Base-by-base conservation (phyloP, 1,284 basidiomycete species). In the Nidula niveotomentosa region DNA sequence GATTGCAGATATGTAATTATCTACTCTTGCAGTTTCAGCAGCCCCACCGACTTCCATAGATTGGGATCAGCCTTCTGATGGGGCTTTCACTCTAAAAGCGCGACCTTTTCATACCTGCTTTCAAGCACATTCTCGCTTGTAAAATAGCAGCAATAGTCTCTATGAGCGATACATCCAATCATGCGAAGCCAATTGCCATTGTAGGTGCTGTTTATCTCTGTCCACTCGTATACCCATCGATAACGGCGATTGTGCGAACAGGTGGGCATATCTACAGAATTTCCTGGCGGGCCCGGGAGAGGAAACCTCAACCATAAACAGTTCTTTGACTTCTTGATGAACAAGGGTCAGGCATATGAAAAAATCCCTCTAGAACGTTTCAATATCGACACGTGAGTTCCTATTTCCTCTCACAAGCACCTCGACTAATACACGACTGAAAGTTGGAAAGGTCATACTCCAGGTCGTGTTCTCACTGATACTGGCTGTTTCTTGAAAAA, bases 401-500 rank as follows among this genome's bases (percentile, higher is more conserved):
- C 6, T 10, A 7, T 17, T 41, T 41, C 39, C 17, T 1, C 13
- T 17, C 39, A 41, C 39, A 41, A 13, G 6, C 13, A 17, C 39
- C 13, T 13, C 17, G 13, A 13, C 39, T 41, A 10, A 41, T 10
- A 23, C 6, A 10, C 39, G 17, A 13, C 13, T 41, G 39, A 5
- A 4, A 70, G 69, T 18, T 62, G 67, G 56, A 56, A 60, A 10
- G 70, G 68, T 6, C 55, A 53, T 10, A 61, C 58, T 15, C 36
- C 60, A 1, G 69, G 65, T 7, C 64, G 68, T 48, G 54, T 73
- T 50, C 44, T 62, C 39, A 58, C 70, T 9, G 60, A 70, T 23
- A 57, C 55, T 6, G 76, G 75, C 3, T 57, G 72, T 1, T 78
- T 78, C 52, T 59, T 78, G 23, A 76, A 76, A 54, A 60, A 74